These are phyloP conservation scores for Lagenidium giganteum DNA, from an alignment of 352 stramenopile species.

Conservation along the genomic window DNA sequence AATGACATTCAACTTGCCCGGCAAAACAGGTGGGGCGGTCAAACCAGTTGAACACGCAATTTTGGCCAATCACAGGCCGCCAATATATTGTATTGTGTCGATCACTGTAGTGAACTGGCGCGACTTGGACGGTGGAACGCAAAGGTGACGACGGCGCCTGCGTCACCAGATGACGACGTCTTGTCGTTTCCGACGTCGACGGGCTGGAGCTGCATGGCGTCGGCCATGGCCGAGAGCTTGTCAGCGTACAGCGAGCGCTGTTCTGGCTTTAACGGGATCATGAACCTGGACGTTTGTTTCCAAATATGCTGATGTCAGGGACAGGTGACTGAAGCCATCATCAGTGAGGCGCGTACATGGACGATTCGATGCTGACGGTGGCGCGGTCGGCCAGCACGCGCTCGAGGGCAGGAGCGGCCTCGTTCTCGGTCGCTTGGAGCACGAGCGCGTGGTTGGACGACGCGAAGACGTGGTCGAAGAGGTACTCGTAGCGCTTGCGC, in stretches of 20 bases:
- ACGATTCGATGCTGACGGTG: slow-evolving; percentile 62
- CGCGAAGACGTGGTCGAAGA: slow-evolving; percentile 68
- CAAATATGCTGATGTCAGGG: not conserved
- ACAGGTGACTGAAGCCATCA: not conserved
- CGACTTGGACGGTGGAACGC: no score
- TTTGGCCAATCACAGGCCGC: no score
- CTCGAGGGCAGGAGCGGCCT: slow-evolving; percentile 20
- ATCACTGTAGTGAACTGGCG: no score
- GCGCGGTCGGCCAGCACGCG: slow-evolving; percentile 35
- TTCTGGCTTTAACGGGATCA: slow-evolving; percentile 64
- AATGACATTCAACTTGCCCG: no score
- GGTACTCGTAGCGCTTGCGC: slow-evolving; percentile 53
- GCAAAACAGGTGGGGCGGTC: no score
- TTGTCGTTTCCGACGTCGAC: no score
- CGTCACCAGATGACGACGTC: no score
- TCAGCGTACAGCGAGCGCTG: slow-evolving; percentile 60
- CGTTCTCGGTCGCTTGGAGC: slow-evolving; percentile 22
- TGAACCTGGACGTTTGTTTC: slow-evolving; percentile 63
- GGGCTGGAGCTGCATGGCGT: no score
- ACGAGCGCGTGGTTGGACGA: slow-evolving; percentile 56
- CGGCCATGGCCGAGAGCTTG: slow-evolving; percentile 61
- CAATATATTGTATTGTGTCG: no score
- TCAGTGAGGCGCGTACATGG: slow-evolving; percentile 37
- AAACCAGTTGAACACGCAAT: no score
- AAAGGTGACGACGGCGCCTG: no score